Conservation (phyloP, 1,284 basidiomycete genomes). For the Sanghuangporus sanghuang region DNA sequence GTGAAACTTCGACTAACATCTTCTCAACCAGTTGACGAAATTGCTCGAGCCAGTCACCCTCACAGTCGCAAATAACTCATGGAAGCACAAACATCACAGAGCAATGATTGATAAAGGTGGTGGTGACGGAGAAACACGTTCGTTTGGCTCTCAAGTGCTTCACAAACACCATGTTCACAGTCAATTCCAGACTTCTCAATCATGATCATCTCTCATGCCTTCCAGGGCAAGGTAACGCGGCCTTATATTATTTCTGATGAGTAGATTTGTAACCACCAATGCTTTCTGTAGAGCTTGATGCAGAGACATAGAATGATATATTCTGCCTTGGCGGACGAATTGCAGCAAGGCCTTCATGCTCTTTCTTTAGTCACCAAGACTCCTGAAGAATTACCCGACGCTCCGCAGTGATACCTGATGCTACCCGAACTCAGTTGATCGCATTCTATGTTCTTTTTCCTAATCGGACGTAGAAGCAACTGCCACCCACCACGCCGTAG, state of each 20-base stretch:
- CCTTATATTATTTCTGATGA: background rate
- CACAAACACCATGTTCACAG: background rate
- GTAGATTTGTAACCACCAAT: background rate
- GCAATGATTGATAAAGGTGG: constrained; percentile 65
- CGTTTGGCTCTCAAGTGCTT: constrained; percentile 22
- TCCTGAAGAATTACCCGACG: constrained; percentile 27
- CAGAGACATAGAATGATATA: constrained; percentile 77
- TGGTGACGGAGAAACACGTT: constrained; percentile 66
- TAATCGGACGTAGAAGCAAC: background rate
- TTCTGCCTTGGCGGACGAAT: constrained; percentile 60
- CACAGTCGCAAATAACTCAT: constrained; percentile 67
- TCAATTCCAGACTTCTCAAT: constrained; percentile 62
- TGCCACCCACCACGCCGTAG: background rate
- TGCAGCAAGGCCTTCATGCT: constrained; percentile 65
- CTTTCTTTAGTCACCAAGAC: constrained; percentile 73
- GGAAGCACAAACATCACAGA: constrained; percentile 71
- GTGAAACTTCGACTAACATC: background rate
- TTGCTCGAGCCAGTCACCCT: constrained; percentile 54
- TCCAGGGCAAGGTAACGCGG: constrained; percentile 59
- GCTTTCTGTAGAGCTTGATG: constrained; percentile 52
- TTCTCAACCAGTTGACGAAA: constrained; percentile 44
- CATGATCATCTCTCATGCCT: constrained; percentile 62
- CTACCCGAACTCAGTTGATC: constrained; percentile 1
- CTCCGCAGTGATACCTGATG: background rate
- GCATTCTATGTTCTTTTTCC: background rate